A percentile compares a stretch with the other conserved stretches of the same genome.
Evolutionary conservation across 2,329 filamentous ascomycete genomes (phyloP).

Genomic region (Colletotrichum shisoi): DNA sequence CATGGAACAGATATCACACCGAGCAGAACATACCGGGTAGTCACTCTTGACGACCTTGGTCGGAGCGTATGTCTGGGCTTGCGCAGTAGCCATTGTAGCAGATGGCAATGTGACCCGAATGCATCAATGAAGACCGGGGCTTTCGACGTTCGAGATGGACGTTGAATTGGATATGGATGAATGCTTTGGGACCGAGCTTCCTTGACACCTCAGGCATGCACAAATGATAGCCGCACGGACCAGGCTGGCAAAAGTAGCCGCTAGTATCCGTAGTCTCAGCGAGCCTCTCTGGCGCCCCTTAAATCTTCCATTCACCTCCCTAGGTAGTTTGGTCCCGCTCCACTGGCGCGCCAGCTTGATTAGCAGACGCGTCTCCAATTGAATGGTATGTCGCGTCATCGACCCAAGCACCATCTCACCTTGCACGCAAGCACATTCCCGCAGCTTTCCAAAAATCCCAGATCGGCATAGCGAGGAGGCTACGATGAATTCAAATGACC

Average conservation of each 20-base stretch:
- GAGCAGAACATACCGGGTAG: constrained; percentile 75
- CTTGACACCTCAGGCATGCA: constrained; percentile 17
- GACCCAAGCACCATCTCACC: not conserved
- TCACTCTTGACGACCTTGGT: constrained; percentile 79
- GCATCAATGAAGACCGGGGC: constrained; percentile 21
- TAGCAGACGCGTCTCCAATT: not conserved
- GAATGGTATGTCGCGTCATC: not conserved
- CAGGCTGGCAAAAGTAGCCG: not conserved
- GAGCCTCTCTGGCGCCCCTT: too few relatives aligned
- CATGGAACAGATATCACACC: constrained; percentile 32
- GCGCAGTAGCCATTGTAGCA: constrained; percentile 41
- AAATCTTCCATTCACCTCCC: too few relatives aligned
- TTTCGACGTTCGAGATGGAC: not conserved
- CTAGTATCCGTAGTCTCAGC: too few relatives aligned
- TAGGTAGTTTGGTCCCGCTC: not conserved
- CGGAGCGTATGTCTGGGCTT: constrained; percentile 65
- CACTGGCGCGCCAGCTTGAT: not conserved
- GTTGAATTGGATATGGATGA: constrained; percentile 23
- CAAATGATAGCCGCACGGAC: not conserved
- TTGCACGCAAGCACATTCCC: too few relatives aligned
- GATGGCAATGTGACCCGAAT: constrained; percentile 28
- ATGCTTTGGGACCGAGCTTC: constrained; percentile 18
- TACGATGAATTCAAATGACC: constrained; percentile 55
- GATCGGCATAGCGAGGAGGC: not conserved
- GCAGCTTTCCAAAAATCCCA: too few relatives aligned